Base-by-base conservation (phyloP, 306 rosid species). In the Glycine latifolia region DNA sequence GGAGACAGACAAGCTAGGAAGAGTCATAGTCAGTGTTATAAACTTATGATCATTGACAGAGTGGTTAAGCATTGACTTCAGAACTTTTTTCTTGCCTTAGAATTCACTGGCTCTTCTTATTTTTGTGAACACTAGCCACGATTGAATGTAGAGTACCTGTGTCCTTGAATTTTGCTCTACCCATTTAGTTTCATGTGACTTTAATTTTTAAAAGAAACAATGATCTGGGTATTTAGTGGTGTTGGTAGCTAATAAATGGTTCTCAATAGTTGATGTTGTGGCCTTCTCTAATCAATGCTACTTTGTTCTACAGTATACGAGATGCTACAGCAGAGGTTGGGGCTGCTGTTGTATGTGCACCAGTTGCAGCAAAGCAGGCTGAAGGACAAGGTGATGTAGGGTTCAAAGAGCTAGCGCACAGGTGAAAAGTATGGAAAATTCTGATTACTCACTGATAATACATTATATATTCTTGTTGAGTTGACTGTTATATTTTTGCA, bases 321-420 rank as follows among this genome's bases (percentile, higher is more conserved):
- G 53, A 88, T 37, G 85, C 92, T 74, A 92, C 98, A 3, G 94
- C 86, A 0, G 91, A 92, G 88, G 98, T 95, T 76, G 99, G 97
- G 77, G 97, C 97, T 70, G 97, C 97, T 73, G 99, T 95, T 58
- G 17, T 92, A 56, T 87, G 83, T 41, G 92, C 91, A 46, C 97
- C 98, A 63, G 88, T 92, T 66, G 89, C 87, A 37, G 98, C 92
- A 81, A 89, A 83, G 33, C 73, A 91, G 50, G 97, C 97, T 6
- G 97, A 95, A 81, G 99, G 99, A 16, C 90, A 83, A 10, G 82
- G 89, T 5, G 97, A 91, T 20, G 83, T 91, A 5, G 94, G 97
- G 50, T 50, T 81, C 37, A 87, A 56, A 86, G 99, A 92, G 83
- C 94, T 95, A 78, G 58, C n/a, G 11, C 81, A 81, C 31, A 94